These are phyloP conservation scores for Rutstroemia sydowiana DNA, from an alignment of 2,329 filamentous ascomycete species.

Conservation along the genomic window DNA sequence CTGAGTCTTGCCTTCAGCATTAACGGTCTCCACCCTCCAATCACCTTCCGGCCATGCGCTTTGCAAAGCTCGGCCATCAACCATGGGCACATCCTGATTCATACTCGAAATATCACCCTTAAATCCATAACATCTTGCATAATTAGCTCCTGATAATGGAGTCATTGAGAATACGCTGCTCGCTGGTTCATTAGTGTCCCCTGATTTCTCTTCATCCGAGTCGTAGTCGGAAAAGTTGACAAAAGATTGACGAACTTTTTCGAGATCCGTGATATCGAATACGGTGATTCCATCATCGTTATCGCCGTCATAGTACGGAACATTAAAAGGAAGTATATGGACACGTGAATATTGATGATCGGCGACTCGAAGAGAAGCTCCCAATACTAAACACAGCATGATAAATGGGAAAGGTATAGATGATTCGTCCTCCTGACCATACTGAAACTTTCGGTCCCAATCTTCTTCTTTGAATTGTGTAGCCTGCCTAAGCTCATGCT, in stretches of 20 bases:
- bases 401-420: neutral
- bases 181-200: too few species aligned
- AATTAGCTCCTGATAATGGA: conserved; percentile 1
- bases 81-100: neutral
- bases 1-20: neutral
- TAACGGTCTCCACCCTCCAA: neutral
- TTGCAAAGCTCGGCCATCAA: neutral
- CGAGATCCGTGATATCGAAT: conserved; percentile 20
- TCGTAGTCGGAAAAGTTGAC: conserved; percentile 1
- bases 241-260: conserved; percentile 18
- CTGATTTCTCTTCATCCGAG: neutral
- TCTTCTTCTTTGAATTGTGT: neutral
- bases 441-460: neutral
- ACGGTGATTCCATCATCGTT: conserved; percentile 24
- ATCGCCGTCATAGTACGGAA: neutral
- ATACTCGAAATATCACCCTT: neutral
- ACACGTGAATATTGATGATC: neutral
- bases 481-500: conserved; percentile 15
- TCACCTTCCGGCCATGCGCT: neutral
- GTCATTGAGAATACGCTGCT: neutral
- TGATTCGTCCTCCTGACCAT: neutral
- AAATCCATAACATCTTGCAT: neutral
- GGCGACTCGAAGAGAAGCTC: neutral
- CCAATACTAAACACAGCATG: neutral
- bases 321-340: neutral